Percentiles rank a stretch among this genome's conserved stretches.
phyloP scores from a whole-genome alignment of 345 rosid species.

The Salix arbutifolia region DNA sequence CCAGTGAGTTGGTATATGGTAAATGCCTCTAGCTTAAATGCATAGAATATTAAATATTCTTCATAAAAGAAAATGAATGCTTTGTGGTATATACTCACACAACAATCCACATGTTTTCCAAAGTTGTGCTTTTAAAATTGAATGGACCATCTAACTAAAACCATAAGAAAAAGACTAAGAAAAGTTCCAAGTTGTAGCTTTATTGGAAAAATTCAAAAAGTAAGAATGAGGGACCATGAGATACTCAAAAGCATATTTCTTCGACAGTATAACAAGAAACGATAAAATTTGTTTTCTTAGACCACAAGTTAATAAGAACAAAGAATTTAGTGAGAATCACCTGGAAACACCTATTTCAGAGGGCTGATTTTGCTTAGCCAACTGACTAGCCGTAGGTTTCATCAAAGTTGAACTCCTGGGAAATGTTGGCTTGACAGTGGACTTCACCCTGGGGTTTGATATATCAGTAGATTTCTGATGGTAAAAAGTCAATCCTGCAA shows the following conservation, averaged over 20 bases:
- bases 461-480: constrained; percentile 32
- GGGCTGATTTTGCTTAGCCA: constrained; percentile 67
- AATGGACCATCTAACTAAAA: not conserved
- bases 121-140: not conserved
- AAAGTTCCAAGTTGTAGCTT: not conserved
- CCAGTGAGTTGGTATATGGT: not conserved
- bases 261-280: not conserved
- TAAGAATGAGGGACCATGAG: not conserved
- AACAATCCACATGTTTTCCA: not conserved
- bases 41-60: not conserved
- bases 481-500: constrained; percentile 44
- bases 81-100: not conserved
- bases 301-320: not conserved
- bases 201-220: not conserved
- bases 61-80: not conserved
- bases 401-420: constrained; percentile 82
- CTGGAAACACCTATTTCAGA: constrained; percentile 41
- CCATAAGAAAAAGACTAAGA: not conserved
- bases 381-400: constrained; percentile 86
- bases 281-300: not conserved
- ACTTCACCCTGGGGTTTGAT: constrained; percentile 35
- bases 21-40: not conserved
- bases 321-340: constrained; percentile 31
- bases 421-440: constrained; percentile 31
- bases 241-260: not conserved